Evolutionary conservation across 352 stramenopile genomes (phyloP), one percentile per base, ranked within the genome.

Genomic region (Pythium scleroteichum): DNA sequence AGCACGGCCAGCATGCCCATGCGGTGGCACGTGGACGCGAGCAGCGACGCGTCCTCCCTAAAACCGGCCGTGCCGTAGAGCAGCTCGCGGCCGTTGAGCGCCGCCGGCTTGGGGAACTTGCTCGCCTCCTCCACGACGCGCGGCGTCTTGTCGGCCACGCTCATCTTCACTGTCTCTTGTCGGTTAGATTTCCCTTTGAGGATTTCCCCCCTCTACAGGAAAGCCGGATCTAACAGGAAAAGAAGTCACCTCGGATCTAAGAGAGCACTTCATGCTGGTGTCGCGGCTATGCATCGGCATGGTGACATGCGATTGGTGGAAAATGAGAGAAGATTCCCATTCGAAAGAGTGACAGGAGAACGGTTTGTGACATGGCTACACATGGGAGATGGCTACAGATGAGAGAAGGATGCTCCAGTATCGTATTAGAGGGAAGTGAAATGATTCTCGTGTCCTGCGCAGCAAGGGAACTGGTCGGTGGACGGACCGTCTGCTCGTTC

Each of bases 31-130:
- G 96, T 91, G 39, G 86, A 87, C 32, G 85, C 70, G 50, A 99
- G 76, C 46, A 98, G 71, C 46, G 72, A 71, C 38, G 92, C 93
- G 29, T 97, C 79, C 53, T 95, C 94, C 46, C 97, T 85, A 79
- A 99, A 99, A 26, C 97, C 97, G 2, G 95, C 92, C 17, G 96
- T 99, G 49, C 96, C 96, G 72, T 99, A 99, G 16, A 62, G 59
- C 55, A 94, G 69, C 54, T 86, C 73, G 14, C 71, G 69, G 29
- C 53, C 62, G 16, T 70, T 70, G 24, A 87, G 67, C 23, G 49
- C 52, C 39, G 82, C 66, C 4, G 79, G 64, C 26, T 79, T 81
- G 42, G 72, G 63, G 69, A 90, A 90, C 72, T 92, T 95, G 69
- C 58, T 54, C 13, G 79, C 78, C 66, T 94, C 79, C 40, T 93